phyloP scores from a whole-genome alignment of 176 grass and related monocot species.

The Elymus sibiricus region DNA sequence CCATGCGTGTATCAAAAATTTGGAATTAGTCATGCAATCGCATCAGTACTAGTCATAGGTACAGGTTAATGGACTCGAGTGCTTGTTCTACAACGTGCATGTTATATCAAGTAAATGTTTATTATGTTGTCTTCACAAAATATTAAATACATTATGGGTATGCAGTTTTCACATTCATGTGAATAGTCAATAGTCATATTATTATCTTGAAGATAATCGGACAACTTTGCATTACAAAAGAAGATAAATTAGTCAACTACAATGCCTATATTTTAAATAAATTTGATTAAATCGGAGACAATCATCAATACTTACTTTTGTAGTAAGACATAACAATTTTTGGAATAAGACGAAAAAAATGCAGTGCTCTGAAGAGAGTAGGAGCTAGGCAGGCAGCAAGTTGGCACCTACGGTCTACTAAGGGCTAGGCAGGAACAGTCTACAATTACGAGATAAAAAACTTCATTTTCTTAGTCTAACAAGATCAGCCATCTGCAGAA shows the following conservation, averaged over 20 bases:
- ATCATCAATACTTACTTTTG: neutral
- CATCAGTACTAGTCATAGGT: neutral
- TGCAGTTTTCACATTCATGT: neutral
- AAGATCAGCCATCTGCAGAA: constrained; percentile 3
- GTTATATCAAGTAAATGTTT: neutral
- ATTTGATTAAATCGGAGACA: neutral
- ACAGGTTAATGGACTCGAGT: constrained; percentile 4
- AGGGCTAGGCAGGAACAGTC: neutral
- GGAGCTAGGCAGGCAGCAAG: neutral
- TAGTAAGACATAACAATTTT: constrained; percentile 9
- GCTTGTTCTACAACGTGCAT: neutral
- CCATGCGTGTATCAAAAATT: neutral
- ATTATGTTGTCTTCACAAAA: neutral
- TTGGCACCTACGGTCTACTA: neutral
- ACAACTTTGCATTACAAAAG: neutral
- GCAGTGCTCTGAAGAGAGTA: neutral
- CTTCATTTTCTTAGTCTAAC: neutral
- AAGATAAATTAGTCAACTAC: constrained; percentile 1
- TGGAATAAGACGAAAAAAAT: neutral
- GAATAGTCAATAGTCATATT: neutral
- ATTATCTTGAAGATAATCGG: neutral
- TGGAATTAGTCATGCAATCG: neutral
- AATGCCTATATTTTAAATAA: neutral
- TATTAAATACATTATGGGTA: neutral
- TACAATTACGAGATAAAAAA: neutral